phyloP scores from a whole-genome alignment of 225 moss, liverwort and hornwort species.

The Rhytidiadelphus loreus region DNA sequence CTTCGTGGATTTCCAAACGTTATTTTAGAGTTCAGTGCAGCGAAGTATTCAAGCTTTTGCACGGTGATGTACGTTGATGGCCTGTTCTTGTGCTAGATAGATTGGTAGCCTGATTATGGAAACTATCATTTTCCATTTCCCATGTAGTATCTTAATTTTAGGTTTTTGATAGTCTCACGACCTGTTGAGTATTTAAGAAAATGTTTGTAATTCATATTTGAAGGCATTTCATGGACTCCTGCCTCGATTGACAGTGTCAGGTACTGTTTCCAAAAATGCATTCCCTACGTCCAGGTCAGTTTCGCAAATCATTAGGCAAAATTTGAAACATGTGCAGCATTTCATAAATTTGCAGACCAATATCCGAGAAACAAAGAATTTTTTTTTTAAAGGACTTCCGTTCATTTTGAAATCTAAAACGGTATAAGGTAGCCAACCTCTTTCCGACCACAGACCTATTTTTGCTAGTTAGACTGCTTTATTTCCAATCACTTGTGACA shows the following conservation, averaged over 20 bases:
- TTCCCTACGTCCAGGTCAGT: background rate
- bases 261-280: background rate
- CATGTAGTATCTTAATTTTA: background rate
- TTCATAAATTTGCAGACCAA: background rate
- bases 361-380: no score
- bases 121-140: background rate
- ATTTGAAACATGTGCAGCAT: background rate
- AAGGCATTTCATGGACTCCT: background rate
- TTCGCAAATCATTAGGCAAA: background rate
- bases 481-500: no score
- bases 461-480: no score
- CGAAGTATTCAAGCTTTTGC: background rate
- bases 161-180: background rate
- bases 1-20: background rate
- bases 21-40: background rate
- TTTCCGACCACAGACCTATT: no score
- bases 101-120: background rate
- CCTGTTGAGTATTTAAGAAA: background rate
- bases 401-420: background rate
- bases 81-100: background rate
- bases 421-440: accelerated
- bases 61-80: background rate
- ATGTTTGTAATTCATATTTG: background rate
- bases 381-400: background rate
- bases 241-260: background rate